A percentile compares a stretch with the other conserved stretches of the same genome.
These are phyloP conservation scores for Musa schizocarpa DNA, from an alignment of 176 grass and related monocot species.

Conservation along the genomic window DNA sequence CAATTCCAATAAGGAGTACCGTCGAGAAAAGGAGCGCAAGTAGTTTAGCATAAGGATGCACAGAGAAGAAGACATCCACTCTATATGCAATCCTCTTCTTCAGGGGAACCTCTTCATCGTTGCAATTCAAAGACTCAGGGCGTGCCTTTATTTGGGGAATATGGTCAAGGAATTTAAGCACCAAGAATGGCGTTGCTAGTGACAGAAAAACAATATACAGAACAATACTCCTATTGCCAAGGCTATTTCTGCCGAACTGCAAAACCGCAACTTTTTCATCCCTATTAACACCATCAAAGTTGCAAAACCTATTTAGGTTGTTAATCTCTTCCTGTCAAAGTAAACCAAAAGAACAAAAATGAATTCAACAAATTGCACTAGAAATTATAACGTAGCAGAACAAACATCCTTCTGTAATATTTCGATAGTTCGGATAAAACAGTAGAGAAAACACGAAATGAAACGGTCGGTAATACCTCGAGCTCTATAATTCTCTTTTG, in stretches of 20 bases:
- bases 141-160: slow-evolving; percentile 24
- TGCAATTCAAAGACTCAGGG: slow-evolving; percentile 16
- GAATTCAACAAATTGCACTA: slow-evolving; percentile 7
- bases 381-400: neutral
- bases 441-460: neutral
- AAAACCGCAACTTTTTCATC: slow-evolving; percentile 21
- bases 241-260: slow-evolving; percentile 9
- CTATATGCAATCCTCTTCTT: slow-evolving; percentile 91
- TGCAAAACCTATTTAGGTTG: slow-evolving; percentile 30
- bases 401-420: neutral
- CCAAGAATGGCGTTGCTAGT: slow-evolving; percentile 33
- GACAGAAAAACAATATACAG: slow-evolving; percentile 40
- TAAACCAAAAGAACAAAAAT: neutral
- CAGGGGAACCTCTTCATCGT: slow-evolving; percentile 62
- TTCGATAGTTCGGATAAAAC: neutral
- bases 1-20: slow-evolving; percentile 65
- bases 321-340: slow-evolving; percentile 46
- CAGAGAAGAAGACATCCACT: slow-evolving; percentile 91
- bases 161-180: slow-evolving; percentile 56
- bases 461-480: slow-evolving; percentile 33
- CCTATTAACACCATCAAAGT: slow-evolving; percentile 10
- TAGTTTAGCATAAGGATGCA: slow-evolving; percentile 85
- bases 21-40: slow-evolving; percentile 80
- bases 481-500: slow-evolving; percentile 55
- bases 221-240: slow-evolving; percentile 31